phyloP scores from a whole-genome alignment of 352 stramenopile genomes.

The Pythium brachiatum region DNA sequence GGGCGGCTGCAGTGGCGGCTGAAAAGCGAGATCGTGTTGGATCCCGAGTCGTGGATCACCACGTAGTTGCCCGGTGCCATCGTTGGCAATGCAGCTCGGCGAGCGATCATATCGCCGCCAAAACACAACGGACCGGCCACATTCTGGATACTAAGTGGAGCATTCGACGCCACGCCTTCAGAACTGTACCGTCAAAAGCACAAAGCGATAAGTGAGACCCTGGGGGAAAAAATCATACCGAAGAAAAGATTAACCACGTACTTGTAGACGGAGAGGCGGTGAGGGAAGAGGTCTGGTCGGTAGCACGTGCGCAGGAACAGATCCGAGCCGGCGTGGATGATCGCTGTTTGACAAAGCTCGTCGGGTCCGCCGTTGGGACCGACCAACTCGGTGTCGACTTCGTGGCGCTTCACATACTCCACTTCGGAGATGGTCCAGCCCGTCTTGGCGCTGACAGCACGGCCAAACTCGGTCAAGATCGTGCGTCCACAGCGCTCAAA shows the following conservation, averaged over 20 bases:
- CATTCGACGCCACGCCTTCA: slow-evolving; percentile 42
- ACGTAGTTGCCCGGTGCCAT: slow-evolving; percentile 78
- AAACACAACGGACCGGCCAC: slow-evolving; percentile 92
- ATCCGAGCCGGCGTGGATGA: slow-evolving; percentile 90
- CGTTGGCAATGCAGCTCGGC: slow-evolving; percentile 46
- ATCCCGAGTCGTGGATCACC: slow-evolving; percentile 85
- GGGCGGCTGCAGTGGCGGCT: slow-evolving; percentile 85
- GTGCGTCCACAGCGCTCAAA: slow-evolving; percentile 73
- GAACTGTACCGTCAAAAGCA: slow-evolving; percentile 30
- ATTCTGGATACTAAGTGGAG: slow-evolving; percentile 51
- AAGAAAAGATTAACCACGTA: slow-evolving; percentile 31
- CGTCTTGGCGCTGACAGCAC: slow-evolving; percentile 82
- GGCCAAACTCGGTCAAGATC: slow-evolving; percentile 92
- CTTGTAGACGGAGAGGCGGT: slow-evolving; percentile 83
- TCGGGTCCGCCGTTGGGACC: slow-evolving; percentile 15
- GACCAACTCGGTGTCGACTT: slow-evolving; percentile 22
- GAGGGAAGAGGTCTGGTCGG: slow-evolving; percentile 66
- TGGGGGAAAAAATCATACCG: not conserved
- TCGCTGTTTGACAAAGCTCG: slow-evolving; percentile 57
- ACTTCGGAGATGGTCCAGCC: slow-evolving; percentile 86
- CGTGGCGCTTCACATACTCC: slow-evolving; percentile 88
- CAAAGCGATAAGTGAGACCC: slow-evolving; percentile 2
- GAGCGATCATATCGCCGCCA: slow-evolving; percentile 86
- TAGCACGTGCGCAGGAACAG: slow-evolving; percentile 90
- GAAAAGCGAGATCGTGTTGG: slow-evolving; percentile 88